Percentiles rank a stretch among this genome's conserved stretches.
These are phyloP conservation scores for Metschnikowia colocasiae DNA, from an alignment of 805 yeast species.

Conservation along the genomic window DNA sequence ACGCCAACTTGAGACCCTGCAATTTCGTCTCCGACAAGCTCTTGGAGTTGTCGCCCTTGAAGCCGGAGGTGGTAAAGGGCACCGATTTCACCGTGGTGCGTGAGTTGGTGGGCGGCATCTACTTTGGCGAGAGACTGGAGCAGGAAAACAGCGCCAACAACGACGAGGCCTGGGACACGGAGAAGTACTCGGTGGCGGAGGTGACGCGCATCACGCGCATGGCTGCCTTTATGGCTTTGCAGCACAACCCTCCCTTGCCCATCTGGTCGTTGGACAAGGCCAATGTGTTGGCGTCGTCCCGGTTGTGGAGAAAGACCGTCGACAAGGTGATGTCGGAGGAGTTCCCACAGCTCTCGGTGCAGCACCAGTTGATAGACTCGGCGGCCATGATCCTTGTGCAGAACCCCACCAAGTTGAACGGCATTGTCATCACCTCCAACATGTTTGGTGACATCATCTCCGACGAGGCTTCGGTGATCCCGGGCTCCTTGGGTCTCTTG, in stretches of 20 bases:
- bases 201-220: constrained; percentile 94
- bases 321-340: constrained; percentile 79
- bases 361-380: constrained; percentile 96
- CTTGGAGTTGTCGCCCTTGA: constrained; percentile 83
- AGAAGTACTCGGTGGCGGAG: constrained; percentile 85
- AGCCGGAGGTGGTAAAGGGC: constrained; percentile 79
- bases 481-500: constrained; percentile 92
- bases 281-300: constrained; percentile 91
- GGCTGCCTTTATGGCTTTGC: constrained; percentile 97
- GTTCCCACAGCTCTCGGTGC: constrained; percentile 82
- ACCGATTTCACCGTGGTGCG: constrained; percentile 92
- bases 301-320: constrained; percentile 95
- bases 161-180: constrained; percentile 91
- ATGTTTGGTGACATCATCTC: constrained; percentile 98
- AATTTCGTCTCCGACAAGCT: constrained; percentile 84
- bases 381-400: constrained; percentile 98
- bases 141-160: constrained; percentile 64
- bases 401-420: constrained; percentile 86
- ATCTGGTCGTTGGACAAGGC: constrained; percentile 97
- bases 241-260: constrained; percentile 89
- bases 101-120: constrained; percentile 96
- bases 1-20: constrained; percentile 97
- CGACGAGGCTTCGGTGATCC: constrained; percentile 97
- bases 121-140: constrained; percentile 93
- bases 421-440: constrained; percentile 87